Evolutionary conservation across 208 protist species (phyloP), one percentile per base, ranked within the genome.

Genomic region (Leishmania mexicana): DNA sequence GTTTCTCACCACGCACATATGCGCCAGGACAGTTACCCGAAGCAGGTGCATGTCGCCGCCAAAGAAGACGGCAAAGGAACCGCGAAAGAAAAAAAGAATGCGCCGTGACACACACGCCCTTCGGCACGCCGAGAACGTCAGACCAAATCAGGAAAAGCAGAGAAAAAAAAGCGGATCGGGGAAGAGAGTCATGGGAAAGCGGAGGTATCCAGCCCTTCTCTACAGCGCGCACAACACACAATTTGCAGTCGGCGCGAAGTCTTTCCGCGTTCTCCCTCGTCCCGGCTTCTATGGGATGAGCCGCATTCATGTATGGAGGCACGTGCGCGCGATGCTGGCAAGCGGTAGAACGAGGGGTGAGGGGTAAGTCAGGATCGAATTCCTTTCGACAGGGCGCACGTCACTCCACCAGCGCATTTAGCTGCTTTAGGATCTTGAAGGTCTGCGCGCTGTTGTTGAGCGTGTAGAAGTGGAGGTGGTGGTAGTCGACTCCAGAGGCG

Each of bases 391-490:
- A 28, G 31, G 17, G 73, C 53, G 51, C 31, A 24, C 21, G 7
- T 70, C 74, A 78, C 79, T 93, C 86, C 47, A 86, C 87, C 21
- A 86, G 81, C 19, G 88, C 53, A 24, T 84, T 88, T 5, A 92
- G 67, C 40, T 82, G 67, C 84, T 92, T 80, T 79, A 96, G 40
- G 7, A 94, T 79, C 8, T 80, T 70, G 53, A 93, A 89, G 21
- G 83, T 83, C 70, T 85, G 79, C 65, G 84, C 76, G 19, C 79
- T 83, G 76, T 76, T 83, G 82, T 94, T 93, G 64, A 96, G 80
- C 35, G 91, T 93, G 83, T 96, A 94, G 42, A 96, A 94, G 87
- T 96, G 93, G 72, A 96, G 90, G 79, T 94, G 89, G 71, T 90
- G 92, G 53, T 87, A 83, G n/a, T 84, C 81, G 67, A 94, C 86